Percentiles rank a stretch among this genome's conserved stretches.
phyloP scores from a whole-genome alignment of 805 yeast species.

The Saturnispora sekii region DNA sequence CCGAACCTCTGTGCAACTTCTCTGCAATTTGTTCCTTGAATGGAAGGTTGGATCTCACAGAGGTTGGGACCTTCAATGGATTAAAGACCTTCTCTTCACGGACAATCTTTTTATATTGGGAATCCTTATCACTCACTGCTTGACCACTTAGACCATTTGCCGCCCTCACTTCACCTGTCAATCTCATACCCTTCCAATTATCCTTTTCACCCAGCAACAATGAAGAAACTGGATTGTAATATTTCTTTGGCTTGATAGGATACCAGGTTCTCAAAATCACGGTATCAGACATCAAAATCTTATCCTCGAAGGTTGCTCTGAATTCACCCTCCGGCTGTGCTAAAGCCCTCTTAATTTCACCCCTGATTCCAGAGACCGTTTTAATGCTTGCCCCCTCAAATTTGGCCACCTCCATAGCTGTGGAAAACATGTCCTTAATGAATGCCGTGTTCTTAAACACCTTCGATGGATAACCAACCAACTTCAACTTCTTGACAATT shows the following conservation, averaged over 20 bases:
- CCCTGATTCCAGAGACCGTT: constrained; percentile 95
- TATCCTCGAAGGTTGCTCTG: constrained; percentile 96
- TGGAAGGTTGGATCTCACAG: constrained; percentile 70
- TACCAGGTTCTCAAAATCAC: constrained; percentile 93
- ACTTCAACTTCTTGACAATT: constrained; percentile 89
- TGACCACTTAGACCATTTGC: constrained; percentile 42
- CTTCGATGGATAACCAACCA: constrained; percentile 92
- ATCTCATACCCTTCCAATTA: constrained; percentile 94
- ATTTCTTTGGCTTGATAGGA: constrained; percentile 82
- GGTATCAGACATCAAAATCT: constrained; percentile 81
- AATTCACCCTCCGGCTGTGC: constrained; percentile 91
- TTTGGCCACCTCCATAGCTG: constrained; percentile 89
- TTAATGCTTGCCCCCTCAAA: constrained; percentile 97
- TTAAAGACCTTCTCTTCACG: constrained; percentile 79
- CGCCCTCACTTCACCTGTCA: constrained; percentile 90
- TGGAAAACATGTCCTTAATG: constrained; percentile 90
- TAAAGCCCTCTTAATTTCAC: constrained; percentile 92
- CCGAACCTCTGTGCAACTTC: constrained; percentile 78
- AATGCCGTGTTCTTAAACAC: constrained; percentile 94
- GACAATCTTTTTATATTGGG: constrained; percentile 61
- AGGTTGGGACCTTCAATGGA: constrained; percentile 75
- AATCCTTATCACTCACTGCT: constrained; percentile 47
- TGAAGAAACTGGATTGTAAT: constrained; percentile 95
- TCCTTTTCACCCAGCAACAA: constrained; percentile 64
- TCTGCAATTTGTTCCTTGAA: constrained; percentile 84